Evolutionary conservation across 495 filamentous ascomycete species (phyloP), one percentile per base, ranked within the genome.

Genomic region (Entonaema liquescens): DNA sequence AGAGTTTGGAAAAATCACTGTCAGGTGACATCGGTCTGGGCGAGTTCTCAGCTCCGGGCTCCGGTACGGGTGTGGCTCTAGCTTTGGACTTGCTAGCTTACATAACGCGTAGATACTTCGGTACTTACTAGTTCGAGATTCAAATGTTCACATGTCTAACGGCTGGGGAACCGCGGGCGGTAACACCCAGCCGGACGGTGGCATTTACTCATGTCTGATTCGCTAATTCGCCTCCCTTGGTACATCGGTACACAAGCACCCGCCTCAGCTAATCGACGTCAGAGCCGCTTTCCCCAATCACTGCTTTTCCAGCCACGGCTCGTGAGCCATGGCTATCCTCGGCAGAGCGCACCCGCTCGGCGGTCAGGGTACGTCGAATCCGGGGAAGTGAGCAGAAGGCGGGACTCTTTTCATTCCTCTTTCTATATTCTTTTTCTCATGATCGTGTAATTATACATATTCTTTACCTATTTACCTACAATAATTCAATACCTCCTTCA

Each of bases 271-370:
- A 64, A 68, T 64, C 64, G 61, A 70, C 64, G 68, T 71, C 63
- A 73, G 59, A 59, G 64, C 61, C 52, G 21, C 26, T 62, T 49
- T 23, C 56, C 63, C 50, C 47, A 62, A 42, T n/a, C n/a, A n/a
- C 21, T 29, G 40, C 70, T 59, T 65, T 49, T 33, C 55, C 42
- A 56, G 62, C 58, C 55, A 67, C 61, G 61, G 52, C 53, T 52
- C 62, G 55, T 35, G 35, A 54, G 26, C 15, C 28, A 68, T 77
- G 79, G 77, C 71, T 80, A 80, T 68, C 79, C 79, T 80, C 79
- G 79, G 79, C 76, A 75, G 72, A 79, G 68, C 50, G 26, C 62
- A 67, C 59, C 56, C 59, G 52, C 59, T 62, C 70, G 60, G 70
- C 55, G 59, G 49, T 66, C 33, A 61, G 50, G 26, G 25, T 33